These are phyloP conservation scores for Ogataea neopini DNA, from an alignment of 805 yeast species.

Conservation along the genomic window DNA sequence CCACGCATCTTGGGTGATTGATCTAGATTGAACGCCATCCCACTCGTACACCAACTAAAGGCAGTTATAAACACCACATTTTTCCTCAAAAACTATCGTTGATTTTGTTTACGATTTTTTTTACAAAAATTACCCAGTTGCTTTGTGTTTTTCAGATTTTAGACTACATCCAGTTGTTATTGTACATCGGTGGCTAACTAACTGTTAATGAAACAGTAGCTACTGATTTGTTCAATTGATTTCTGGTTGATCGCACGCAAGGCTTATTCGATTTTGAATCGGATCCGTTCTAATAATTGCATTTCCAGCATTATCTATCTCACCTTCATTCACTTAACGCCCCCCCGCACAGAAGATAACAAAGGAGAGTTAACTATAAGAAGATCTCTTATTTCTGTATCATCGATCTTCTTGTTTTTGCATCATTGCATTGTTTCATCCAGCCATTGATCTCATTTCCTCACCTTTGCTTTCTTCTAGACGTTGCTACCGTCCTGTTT, in stretches of 20 bases:
- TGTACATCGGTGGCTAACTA: slow-evolving; percentile 5
- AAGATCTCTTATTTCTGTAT: neutral
- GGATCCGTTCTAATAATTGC: neutral
- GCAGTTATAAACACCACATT: slow-evolving; percentile 4
- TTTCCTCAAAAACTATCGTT: neutral
- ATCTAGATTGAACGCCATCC: slow-evolving; percentile 1
- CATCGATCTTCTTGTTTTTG: neutral
- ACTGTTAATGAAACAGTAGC: neutral
- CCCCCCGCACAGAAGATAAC: neutral
- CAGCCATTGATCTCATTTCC: neutral
- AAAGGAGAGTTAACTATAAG: neutral
- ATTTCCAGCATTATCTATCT: neutral
- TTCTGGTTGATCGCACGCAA: neutral
- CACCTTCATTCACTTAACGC: too few species aligned
- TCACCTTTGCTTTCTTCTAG: neutral
- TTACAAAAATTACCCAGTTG: neutral
- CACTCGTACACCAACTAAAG: neutral
- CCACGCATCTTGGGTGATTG: slow-evolving; percentile 2
- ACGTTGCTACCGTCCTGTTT: neutral
- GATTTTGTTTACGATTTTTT: neutral
- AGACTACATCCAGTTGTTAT: neutral
- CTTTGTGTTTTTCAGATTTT: neutral
- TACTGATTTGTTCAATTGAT: neutral
- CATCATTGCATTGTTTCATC: neutral
- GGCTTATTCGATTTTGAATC: neutral